Evolutionary conservation across 2,329 filamentous ascomycete species (phyloP).

Genomic region (Penicillium sp.): DNA sequence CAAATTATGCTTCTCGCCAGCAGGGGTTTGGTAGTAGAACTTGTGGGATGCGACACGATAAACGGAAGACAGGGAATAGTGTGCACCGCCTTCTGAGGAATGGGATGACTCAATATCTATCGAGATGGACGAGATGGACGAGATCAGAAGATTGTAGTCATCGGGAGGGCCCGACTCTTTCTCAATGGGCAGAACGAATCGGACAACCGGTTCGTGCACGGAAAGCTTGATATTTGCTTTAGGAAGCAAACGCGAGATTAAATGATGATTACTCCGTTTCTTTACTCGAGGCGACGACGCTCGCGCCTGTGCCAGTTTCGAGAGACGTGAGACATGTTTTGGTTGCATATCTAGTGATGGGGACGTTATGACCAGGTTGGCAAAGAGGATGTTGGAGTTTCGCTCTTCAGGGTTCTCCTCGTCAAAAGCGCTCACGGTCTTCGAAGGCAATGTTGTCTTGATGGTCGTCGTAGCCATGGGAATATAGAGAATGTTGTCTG

Average conservation of each 20-base stretch:
- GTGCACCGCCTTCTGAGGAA: constrained; percentile 70
- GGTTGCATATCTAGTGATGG: constrained; percentile 91
- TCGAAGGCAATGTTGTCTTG: constrained; percentile 88
- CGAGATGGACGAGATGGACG: constrained; percentile 87
- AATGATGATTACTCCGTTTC: constrained; percentile 50
- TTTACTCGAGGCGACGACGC: constrained; percentile 38
- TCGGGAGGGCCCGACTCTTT: constrained; percentile 55
- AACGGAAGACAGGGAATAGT: constrained; percentile 79
- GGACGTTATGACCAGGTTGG: constrained; percentile 92
- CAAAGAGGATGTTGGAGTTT: constrained; percentile 93
- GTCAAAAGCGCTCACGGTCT: constrained; percentile 75
- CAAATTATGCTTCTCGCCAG: constrained; percentile 76
- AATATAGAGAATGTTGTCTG: constrained; percentile 83
- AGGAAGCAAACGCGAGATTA: constrained; percentile 85
- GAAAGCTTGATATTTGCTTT: constrained; percentile 94
- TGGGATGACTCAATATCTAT: constrained; percentile 95
- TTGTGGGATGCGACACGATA: constrained; percentile 79
- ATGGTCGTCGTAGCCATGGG: constrained; percentile 96
- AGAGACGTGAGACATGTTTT: constrained; percentile 77
- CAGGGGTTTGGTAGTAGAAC: constrained; percentile 88
- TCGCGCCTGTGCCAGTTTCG: constrained; percentile 64
- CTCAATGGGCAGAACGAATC: constrained; percentile 79
- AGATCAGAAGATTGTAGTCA: constrained; percentile 93
- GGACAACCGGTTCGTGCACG: constrained; percentile 89
- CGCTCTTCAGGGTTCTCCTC: constrained; percentile 69